Conservation (phyloP, 257 asterid genomes). For the Scutellaria minor region DNA sequence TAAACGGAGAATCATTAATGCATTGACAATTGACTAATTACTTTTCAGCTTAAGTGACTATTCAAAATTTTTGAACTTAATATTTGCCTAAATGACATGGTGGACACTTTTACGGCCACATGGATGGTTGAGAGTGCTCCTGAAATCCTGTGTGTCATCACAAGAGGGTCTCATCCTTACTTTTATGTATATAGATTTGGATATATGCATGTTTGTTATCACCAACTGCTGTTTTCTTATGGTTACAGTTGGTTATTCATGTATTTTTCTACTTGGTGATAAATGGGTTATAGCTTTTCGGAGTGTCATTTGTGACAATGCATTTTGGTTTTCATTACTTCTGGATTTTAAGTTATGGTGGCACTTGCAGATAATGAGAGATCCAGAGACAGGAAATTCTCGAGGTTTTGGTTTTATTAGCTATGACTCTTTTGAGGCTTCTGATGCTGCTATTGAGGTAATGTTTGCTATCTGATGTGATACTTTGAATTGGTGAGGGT, state of each 20-base stretch:
- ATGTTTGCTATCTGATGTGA: conserved; percentile 2
- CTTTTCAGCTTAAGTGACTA: too few relatives aligned
- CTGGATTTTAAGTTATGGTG: conserved; percentile 23
- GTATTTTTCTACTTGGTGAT: conserved; percentile 9
- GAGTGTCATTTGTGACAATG: conserved; percentile 8
- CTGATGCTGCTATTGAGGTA: conserved; percentile 99
- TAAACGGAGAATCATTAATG: too few relatives aligned
- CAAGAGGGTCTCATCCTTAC: too few relatives aligned
- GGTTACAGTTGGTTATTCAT: not conserved
- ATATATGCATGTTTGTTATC: conserved; percentile 7
- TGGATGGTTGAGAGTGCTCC: too few relatives aligned
- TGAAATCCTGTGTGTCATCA: too few relatives aligned
- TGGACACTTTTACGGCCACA: too few relatives aligned
- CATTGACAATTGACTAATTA: too few relatives aligned
- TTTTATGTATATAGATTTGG: not conserved
- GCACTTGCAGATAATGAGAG: conserved; percentile 87
- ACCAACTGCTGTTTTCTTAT: conserved; percentile 2
- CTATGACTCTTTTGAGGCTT: conserved; percentile 97
- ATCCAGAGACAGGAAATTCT: conserved; percentile 95
- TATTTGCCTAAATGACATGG: too few relatives aligned
- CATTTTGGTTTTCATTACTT: conserved; percentile 2
- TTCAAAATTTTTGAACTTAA: too few relatives aligned
- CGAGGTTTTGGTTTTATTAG: conserved; percentile 97
- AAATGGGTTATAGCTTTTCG: not conserved
- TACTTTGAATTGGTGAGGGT: conserved; percentile 24